A percentile compares a stretch with the other conserved stretches of the same genome.
phyloP scores from a whole-genome alignment of 495 filamentous ascomycete species.

The Penicillium lagena region DNA sequence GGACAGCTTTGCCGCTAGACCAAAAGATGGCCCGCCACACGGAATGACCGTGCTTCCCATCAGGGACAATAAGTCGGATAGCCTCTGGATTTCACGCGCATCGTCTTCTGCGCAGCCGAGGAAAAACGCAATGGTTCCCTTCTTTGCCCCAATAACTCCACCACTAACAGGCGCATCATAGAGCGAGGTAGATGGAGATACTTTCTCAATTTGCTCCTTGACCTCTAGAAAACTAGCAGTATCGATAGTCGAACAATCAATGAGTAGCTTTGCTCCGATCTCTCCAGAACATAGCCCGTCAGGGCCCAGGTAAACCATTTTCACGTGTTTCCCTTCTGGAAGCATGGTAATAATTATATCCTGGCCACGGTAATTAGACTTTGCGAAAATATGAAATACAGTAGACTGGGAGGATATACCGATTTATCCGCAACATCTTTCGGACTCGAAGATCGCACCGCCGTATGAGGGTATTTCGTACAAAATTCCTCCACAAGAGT shows the following conservation, averaged over 20 bases:
- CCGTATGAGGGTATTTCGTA: conserved; percentile 15
- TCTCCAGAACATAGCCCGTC: conserved; percentile 27
- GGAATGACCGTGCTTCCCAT: conserved; percentile 29
- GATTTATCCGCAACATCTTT: conserved; percentile 36
- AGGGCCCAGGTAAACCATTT: conserved; percentile 42
- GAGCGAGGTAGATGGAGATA: conserved; percentile 21
- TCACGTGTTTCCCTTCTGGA: conserved; percentile 60
- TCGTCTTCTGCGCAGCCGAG: conserved; percentile 32
- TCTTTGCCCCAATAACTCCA: conserved; percentile 39
- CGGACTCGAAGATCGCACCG: conserved; percentile 18
- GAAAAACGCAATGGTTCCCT: conserved; percentile 43
- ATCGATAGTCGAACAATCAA: conserved; percentile 43
- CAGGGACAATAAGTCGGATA: too few species aligned
- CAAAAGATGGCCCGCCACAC: conserved; percentile 43
- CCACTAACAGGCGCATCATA: conserved; percentile 41
- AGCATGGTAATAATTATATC: conserved; percentile 61
- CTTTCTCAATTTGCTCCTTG: conserved; percentile 15
- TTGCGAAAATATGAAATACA: too few species aligned
- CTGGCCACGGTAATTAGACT: conserved; percentile 23
- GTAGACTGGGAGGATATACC: conserved; percentile 10
- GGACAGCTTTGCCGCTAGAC: conserved; percentile 47
- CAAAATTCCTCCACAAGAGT: conserved; percentile 25
- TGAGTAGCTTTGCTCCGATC: conserved; percentile 22
- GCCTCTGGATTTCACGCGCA: not conserved
- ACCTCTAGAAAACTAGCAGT: conserved; percentile 32